These are phyloP conservation scores for Talaromyces marneffei DNA, from an alignment of 2,329 filamentous ascomycete species.

Conservation along the genomic window DNA sequence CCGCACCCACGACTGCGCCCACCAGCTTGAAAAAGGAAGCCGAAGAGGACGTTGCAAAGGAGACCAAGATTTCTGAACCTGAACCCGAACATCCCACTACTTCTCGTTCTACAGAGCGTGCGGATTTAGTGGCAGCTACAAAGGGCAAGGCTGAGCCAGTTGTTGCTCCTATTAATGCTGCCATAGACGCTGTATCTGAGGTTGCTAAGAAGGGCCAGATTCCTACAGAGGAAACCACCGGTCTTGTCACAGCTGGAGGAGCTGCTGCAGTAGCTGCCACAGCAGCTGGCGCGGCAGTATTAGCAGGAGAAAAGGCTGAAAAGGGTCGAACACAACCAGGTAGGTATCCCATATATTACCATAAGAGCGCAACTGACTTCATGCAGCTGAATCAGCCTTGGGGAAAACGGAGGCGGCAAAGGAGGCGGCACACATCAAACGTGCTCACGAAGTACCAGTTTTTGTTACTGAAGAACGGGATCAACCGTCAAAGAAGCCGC, in stretches of 20 bases:
- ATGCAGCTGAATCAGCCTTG: background rate
- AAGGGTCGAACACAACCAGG: background rate
- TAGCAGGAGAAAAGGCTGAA: background rate
- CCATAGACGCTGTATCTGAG: background rate
- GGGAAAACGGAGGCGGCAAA: background rate
- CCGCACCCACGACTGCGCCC: slow-evolving; percentile 3
- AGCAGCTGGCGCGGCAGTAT: background rate
- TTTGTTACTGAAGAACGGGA: slow-evolving; percentile 27
- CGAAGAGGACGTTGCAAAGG: background rate
- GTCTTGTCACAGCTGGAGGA: background rate
- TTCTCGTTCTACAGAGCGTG: background rate
- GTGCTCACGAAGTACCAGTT: slow-evolving; percentile 32
- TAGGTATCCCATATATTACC: background rate
- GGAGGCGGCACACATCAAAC: slow-evolving; percentile 24
- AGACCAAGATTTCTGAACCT: background rate
- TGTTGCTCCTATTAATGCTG: background rate
- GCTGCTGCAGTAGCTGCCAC: background rate
- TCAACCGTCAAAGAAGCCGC: slow-evolving; percentile 33
- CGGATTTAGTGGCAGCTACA: background rate
- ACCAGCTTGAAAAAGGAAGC: background rate
- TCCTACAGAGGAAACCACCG: background rate
- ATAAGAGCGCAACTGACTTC: background rate
- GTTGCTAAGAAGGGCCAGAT: background rate
- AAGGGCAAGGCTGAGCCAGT: background rate
- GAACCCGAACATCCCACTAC: background rate